Base-by-base conservation (phyloP, 225 moss, liverwort and hornwort species). In the Bryoerythrophyllum caledonicum region DNA sequence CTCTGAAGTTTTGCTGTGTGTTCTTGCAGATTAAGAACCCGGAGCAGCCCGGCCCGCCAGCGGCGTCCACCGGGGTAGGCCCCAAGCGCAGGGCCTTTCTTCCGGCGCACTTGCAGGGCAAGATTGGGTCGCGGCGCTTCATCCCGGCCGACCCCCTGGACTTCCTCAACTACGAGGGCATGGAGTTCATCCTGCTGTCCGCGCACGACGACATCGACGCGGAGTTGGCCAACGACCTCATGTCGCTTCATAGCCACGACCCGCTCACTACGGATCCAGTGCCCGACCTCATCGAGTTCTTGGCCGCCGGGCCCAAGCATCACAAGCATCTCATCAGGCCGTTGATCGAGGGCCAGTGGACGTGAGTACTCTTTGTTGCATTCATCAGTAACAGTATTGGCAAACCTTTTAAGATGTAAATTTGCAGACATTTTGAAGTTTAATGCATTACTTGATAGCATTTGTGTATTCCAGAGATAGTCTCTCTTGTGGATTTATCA, bases 91-190 rank as follows among this genome's bases (percentile, higher is more conserved):
- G 79, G 67, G 82, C 85, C 20, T 70, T 65, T 7, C 78, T 75
- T 57, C 88, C 85, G 1, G 85, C 82, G 12, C 85, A 83, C 46
- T 65, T 88, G 69, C 83, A 81, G 52, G 85, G 68, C 26, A 71
- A 81, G 26, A 60, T 88, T 17, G 85, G 85, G 15, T 76, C 85
- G 7, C 60, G 74, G 59, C 69, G 85, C 44, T 88, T 88, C 70
- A 53, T 81, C 26, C 65, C 88, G 6, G 83, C 76, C n/a, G 88
- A 88, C 43, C 88, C 88, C 58, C 85, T 83, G 4, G 88, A 88
- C 38, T 75, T 88, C 44, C 83, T 88, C 40, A 88, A 88, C 74
- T 85, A 88, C 17, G 88, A 88, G 81, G 88, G 85, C 19, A 73
- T 78, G 55, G 88, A 85, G 53, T 81, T 85, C 55, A 76, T 88